phyloP scores from a whole-genome alignment of 495 filamentous ascomycete genomes.

The Massariosphaeria phaeospora region DNA sequence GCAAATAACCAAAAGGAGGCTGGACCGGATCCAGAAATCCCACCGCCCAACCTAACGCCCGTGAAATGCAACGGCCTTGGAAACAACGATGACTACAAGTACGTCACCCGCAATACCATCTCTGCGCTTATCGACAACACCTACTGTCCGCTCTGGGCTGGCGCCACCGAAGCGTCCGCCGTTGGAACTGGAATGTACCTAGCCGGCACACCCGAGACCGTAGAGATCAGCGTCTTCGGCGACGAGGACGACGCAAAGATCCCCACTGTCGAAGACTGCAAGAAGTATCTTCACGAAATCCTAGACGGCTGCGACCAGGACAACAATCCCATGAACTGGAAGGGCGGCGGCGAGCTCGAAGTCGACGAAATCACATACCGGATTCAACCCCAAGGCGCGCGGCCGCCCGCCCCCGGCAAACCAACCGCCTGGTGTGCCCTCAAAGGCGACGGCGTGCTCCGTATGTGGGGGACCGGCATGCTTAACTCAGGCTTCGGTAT shows the following conservation, averaged over 20 bases:
- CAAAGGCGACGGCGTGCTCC: not conserved
- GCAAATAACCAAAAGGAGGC: too few relatives aligned
- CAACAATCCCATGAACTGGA: constrained; percentile 14
- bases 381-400: constrained; percentile 1
- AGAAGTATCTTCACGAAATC: constrained; percentile 1
- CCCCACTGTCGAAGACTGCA: constrained; percentile 6
- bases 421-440: constrained; percentile 7
- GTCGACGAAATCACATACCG: constrained; percentile 7
- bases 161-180: not conserved
- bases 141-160: not conserved
- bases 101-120: constrained; percentile 6
- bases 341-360: constrained; percentile 7
- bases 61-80: too few relatives aligned
- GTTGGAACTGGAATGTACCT: constrained; percentile 2
- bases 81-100: not conserved
- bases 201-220: not conserved
- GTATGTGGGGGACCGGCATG: constrained; percentile 14
- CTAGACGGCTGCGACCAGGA: constrained; percentile 6
- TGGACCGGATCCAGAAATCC: too few relatives aligned
- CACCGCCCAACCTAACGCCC: too few relatives aligned
- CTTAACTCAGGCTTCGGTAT: constrained; percentile 1
- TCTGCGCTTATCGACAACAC: not conserved
- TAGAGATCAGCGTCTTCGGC: constrained; percentile 3
- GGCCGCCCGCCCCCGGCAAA: not conserved
- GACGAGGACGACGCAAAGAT: not conserved